Conservation (phyloP, 257 asterid species). For the Voacanga thouarsii region DNA sequence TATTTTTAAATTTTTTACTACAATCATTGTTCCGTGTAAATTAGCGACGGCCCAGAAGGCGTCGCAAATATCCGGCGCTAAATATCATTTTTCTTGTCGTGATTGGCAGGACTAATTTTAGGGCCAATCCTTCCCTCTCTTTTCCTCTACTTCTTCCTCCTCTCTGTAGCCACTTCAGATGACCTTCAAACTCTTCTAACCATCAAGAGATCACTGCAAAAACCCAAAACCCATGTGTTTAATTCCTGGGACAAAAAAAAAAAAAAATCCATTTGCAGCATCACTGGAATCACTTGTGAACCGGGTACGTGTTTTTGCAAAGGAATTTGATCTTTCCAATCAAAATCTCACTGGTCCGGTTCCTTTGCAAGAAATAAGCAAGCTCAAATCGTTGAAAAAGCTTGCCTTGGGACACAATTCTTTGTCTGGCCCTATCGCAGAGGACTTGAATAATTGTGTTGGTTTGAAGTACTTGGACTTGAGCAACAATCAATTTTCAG, state of each 20-base stretch:
- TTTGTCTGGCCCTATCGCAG: slow-evolving; percentile 38
- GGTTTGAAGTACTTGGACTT: slow-evolving; percentile 56
- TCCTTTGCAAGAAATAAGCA: slow-evolving; percentile 48
- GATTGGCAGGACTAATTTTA: slow-evolving; percentile 18
- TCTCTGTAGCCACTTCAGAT: slow-evolving; percentile 49
- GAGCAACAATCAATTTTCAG: slow-evolving; percentile 62
- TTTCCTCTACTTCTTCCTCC: slow-evolving; percentile 27
- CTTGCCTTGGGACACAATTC: slow-evolving; percentile 58
- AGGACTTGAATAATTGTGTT: slow-evolving; percentile 46
- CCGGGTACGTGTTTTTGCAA: slow-evolving; percentile 32
- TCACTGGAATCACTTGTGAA: slow-evolving; percentile 63
- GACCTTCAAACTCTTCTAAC: slow-evolving; percentile 56
- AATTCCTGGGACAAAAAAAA: slow-evolving; percentile 49
- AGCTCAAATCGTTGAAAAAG: slow-evolving; percentile 50
- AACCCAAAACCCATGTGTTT: slow-evolving; percentile 38
- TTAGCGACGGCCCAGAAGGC: too few relatives aligned
- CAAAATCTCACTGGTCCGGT: slow-evolving; percentile 45
- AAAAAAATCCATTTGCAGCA: slow-evolving; percentile 30
- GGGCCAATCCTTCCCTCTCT: slow-evolving; percentile 20
- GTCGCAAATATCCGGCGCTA: too few relatives aligned
- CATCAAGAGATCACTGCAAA: slow-evolving; percentile 50
- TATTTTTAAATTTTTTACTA: too few relatives aligned
- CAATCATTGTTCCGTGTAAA: too few relatives aligned
- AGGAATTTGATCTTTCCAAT: slow-evolving; percentile 60
- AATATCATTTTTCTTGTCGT: too few relatives aligned